A percentile compares a stretch with the other conserved stretches of the same genome.
phyloP scores from a whole-genome alignment of 306 rosid species.

The Notholithocarpus densiflorus region DNA sequence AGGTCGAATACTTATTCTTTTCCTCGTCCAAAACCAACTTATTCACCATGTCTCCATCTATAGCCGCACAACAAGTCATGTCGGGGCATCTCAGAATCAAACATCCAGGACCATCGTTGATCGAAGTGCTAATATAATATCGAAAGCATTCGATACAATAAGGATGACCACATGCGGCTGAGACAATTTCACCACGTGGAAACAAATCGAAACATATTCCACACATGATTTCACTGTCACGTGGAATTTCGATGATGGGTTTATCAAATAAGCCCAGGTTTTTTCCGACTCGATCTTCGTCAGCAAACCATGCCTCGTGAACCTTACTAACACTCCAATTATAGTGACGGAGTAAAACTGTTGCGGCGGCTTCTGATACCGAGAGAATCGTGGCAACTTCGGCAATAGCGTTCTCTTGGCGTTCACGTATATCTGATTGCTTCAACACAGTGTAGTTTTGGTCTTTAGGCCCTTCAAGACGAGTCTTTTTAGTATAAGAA shows the following conservation, averaged over 20 bases:
- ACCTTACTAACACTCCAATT: slow-evolving; percentile 37
- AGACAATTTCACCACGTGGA: slow-evolving; percentile 3
- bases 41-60: slow-evolving; percentile 33
- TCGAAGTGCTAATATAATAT: slow-evolving; percentile 32
- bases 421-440: slow-evolving; percentile 18
- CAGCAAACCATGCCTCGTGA: slow-evolving; percentile 41
- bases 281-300: slow-evolving; percentile 31
- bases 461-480: background rate
- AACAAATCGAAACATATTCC: slow-evolving; percentile 35
- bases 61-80: slow-evolving; percentile 36
- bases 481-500: background rate
- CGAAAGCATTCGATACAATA: slow-evolving; percentile 36
- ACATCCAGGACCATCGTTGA: slow-evolving; percentile 44
- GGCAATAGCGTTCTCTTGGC: slow-evolving; percentile 24
- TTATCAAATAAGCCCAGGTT: slow-evolving; percentile 28
- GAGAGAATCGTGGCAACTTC: slow-evolving; percentile 28
- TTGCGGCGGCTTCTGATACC: slow-evolving; percentile 28
- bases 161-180: slow-evolving; percentile 39
- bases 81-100: slow-evolving; percentile 39
- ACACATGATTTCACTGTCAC: slow-evolving; percentile 9
- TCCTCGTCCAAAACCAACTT: slow-evolving; percentile 12
- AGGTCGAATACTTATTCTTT: slow-evolving; percentile 29
- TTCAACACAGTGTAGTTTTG: slow-evolving; percentile 1
- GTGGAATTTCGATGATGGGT: background rate
- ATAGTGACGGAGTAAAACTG: slow-evolving; percentile 30